phyloP scores from a whole-genome alignment of 768 basidiomycete species.

The Lyophyllum semitale region DNA sequence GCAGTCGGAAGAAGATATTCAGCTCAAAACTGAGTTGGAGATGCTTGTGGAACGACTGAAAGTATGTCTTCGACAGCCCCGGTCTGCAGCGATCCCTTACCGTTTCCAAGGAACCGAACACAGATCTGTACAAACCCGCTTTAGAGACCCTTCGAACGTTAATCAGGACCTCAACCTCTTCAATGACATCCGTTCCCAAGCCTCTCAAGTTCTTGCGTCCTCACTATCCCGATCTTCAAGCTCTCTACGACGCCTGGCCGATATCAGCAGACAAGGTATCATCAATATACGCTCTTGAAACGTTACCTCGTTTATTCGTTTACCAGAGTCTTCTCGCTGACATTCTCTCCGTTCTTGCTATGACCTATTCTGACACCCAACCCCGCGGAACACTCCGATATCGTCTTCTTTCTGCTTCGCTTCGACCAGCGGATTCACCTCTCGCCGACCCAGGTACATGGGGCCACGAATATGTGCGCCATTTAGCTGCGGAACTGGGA shows the following conservation, averaged over 20 bases:
- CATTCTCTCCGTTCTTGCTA: slow-evolving; percentile 96
- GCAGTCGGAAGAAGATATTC: slow-evolving; percentile 93
- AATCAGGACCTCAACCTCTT: slow-evolving; percentile 95
- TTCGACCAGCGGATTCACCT: slow-evolving; percentile 63
- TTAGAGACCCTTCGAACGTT: slow-evolving; percentile 92
- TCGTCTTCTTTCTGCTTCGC: slow-evolving; percentile 78
- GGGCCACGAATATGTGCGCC: slow-evolving; percentile 99
- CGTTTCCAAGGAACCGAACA: slow-evolving; percentile 77
- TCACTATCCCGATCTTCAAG: slow-evolving; percentile 85
- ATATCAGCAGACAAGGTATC: slow-evolving; percentile 76
- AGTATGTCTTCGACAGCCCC: slow-evolving; percentile 47
- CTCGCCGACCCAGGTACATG: slow-evolving; percentile 91
- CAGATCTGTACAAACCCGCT: slow-evolving; percentile 82
- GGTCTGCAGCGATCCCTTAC: slow-evolving; percentile 15
- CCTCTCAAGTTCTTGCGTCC: slow-evolving; percentile 97
- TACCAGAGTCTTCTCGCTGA: slow-evolving; percentile 89
- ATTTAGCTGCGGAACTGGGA: slow-evolving; percentile 93
- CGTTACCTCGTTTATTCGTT: slow-evolving; percentile 1
- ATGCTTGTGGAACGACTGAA: slow-evolving; percentile 95
- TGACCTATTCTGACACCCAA: slow-evolving; percentile 99
- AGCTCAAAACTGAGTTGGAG: slow-evolving; percentile 92
- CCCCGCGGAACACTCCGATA: slow-evolving; percentile 95
- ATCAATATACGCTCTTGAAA: not conserved
- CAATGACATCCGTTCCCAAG: slow-evolving; percentile 99
- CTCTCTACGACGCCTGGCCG: slow-evolving; percentile 80